Percentiles rank a stretch among this genome's conserved stretches.
These are phyloP conservation scores for Geotrichum europaeum DNA, from an alignment of 1,139 yeast genomes.

Conservation along the genomic window DNA sequence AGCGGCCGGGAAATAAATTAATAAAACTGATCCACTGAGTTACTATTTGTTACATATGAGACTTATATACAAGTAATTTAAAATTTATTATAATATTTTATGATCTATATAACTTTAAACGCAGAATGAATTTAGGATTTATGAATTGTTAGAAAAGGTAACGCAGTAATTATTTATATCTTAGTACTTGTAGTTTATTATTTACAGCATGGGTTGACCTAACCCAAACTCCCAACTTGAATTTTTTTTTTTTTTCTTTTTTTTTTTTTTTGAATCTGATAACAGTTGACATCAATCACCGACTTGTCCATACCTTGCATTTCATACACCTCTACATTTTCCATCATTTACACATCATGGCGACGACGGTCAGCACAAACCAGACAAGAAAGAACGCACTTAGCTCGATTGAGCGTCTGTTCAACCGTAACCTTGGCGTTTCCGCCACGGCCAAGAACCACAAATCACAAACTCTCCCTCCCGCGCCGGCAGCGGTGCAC, in stretches of 20 bases:
- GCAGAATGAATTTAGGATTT: too few species aligned
- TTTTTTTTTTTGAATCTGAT: background rate
- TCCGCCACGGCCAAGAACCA: constrained; percentile 6
- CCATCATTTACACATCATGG: background rate
- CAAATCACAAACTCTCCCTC: constrained; percentile 14
- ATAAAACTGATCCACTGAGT: too few species aligned
- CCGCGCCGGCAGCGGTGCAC: constrained; percentile 1
- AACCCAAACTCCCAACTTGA: background rate
- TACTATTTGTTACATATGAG: too few species aligned
- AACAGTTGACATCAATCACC: background rate
- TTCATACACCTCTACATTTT: background rate
- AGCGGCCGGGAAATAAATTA: too few species aligned
- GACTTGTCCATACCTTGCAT: background rate
- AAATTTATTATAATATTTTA: too few species aligned
- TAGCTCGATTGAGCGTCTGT: constrained; percentile 20
- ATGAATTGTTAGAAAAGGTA: background rate
- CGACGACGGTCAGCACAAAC: background rate
- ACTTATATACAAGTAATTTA: too few species aligned
- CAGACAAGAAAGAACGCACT: constrained; percentile 7
- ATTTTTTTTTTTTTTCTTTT: background rate
- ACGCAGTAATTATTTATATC: background rate
- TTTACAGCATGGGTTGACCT: background rate
- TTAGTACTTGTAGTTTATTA: background rate
- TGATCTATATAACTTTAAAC: too few species aligned
- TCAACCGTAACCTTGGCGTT: constrained; percentile 21